Conservation (phyloP, 176 grass and related monocot genomes). For the Bromus sterilis region DNA sequence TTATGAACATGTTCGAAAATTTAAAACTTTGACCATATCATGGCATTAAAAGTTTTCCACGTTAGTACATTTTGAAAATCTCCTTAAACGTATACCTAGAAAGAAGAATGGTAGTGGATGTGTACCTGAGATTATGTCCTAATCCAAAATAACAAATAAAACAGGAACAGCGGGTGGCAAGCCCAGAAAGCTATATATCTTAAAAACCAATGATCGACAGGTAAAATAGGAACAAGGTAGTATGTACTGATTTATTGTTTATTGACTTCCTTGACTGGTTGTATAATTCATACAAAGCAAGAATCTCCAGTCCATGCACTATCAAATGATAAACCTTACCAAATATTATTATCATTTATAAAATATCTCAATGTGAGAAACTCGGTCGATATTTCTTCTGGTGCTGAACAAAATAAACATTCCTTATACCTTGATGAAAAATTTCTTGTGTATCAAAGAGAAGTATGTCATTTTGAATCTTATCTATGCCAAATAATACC, state of each 20-base stretch:
- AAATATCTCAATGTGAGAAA: not conserved
- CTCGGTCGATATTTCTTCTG: not conserved
- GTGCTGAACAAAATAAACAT: not conserved
- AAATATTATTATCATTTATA: not conserved
- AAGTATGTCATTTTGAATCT: not conserved
- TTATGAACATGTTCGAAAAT: not conserved
- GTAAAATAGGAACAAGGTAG: not conserved
- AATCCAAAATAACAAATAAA: not conserved
- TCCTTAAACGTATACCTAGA: not conserved
- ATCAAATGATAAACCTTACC: not conserved
- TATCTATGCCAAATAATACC: not conserved
- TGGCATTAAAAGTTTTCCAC: not conserved
- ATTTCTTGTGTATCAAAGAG: not conserved
- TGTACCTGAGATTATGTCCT: not conserved
- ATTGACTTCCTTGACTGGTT: not conserved
- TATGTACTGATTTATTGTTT: not conserved
- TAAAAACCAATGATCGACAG: no score
- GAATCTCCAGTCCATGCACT: no score
- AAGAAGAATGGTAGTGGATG: not conserved
- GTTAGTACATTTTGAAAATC: no score
- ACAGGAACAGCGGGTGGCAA: no score
- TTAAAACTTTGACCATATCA: not conserved
- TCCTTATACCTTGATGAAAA: not conserved
- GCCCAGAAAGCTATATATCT: no score
- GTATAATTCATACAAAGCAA: not conserved